A percentile compares a stretch with the other conserved stretches of the same genome.
These are phyloP conservation scores for Euptelea pleiosperma DNA, from an alignment of 164 flowering plant genomes.

Conservation along the genomic window DNA sequence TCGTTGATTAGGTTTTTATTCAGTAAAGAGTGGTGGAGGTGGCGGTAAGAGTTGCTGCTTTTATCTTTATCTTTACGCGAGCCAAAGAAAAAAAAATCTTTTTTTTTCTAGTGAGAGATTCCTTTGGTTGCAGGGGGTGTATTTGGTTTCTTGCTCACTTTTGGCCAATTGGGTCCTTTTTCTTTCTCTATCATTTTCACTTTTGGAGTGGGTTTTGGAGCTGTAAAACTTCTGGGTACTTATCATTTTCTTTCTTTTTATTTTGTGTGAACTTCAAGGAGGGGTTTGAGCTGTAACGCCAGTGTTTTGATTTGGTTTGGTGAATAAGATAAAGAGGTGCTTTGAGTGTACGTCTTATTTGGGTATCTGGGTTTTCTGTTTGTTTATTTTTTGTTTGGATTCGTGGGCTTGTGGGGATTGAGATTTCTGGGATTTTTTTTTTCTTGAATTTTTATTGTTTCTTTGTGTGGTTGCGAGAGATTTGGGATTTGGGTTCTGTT, in stretches of 20 bases:
- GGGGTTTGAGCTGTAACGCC: not conserved
- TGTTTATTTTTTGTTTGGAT: not conserved
- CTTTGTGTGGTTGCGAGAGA: constrained; percentile 9
- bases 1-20: too few relatives aligned
- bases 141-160: constrained; percentile 7
- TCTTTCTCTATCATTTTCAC: not conserved
- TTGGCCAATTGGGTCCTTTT: not conserved
- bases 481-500: constrained; percentile 14
- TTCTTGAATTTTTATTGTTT: not conserved
- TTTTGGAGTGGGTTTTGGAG: not conserved
- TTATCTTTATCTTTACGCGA: not conserved
- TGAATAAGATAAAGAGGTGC: too few relatives aligned
- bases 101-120: constrained; percentile 15
- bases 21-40: too few relatives aligned
- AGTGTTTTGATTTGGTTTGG: not conserved
- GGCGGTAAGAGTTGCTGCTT: not conserved
- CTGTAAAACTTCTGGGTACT: not conserved
- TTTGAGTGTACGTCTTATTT: not conserved
- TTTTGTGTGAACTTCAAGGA: not conserved
- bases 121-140: constrained; percentile 5
- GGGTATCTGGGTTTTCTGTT: not conserved
- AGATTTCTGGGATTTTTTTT: constrained; percentile 1
- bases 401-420: constrained; percentile 2
- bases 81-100: not conserved
- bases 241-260: not conserved